Base-by-base conservation (phyloP, 2,329 filamentous ascomycete species). In the Gremmenia infestans region DNA sequence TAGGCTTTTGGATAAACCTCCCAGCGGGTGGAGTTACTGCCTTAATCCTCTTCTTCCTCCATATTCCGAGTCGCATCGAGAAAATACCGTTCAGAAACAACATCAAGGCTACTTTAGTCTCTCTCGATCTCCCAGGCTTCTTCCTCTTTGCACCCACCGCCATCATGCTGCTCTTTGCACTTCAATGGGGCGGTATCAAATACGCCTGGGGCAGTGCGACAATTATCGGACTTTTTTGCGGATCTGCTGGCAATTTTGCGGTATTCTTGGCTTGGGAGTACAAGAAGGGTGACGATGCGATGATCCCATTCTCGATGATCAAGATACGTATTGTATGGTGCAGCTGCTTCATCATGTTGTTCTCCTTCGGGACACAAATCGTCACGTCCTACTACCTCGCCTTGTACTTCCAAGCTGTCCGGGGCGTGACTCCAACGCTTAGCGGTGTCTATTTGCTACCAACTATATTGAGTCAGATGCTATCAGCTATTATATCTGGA, bases 341-440 rank as follows among this genome's bases (percentile, higher is more conserved):
- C 52, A 57, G 59, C 25, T 60, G 54, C 9, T 2, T 65, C 6
- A 25, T 47, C 23, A 60, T 55, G 7, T 48, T 52, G 11, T 63
- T 62, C 46, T 58, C 58, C 17, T 56, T 60, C 25, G 61, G 56
- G 7, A 43, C 17, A 15, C 37, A 61, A 46, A 28, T 65, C 3
- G 48, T 39, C 4, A 19, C 40, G 2, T 22, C 83, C 50, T 77
- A 74, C 63, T 78, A 77, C 53, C 65, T 79, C 7, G 74, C 78
- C 2, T 70, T 79, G 54, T 79, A 76, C 68, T 78, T 81, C 65
- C 76, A 80, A 67, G 70, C 73, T 32, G 72, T 80, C 55, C 71
- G 69, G 53, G 70, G 68, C 12, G 65, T 68, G 43, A 63, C 59
- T 37, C 70, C 74, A 3, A 68, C 66, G 2, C 50, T 66, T 52